Evolutionary conservation across 768 basidiomycete genomes (phyloP), one percentile per base, ranked within the genome.

Genomic region (Aureoboletus auriporus): DNA sequence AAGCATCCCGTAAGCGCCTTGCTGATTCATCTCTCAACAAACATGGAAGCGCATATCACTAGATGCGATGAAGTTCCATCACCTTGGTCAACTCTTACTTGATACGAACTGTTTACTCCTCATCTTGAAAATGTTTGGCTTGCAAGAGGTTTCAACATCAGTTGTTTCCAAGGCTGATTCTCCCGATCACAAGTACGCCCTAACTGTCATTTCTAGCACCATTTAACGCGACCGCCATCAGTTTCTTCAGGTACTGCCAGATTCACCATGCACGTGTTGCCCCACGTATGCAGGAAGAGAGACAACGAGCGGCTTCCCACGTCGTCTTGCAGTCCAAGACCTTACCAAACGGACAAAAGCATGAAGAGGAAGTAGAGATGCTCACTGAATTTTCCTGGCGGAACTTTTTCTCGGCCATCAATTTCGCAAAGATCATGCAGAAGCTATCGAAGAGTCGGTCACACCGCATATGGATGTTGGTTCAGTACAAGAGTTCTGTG

Each of bases 51-150:
- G 43, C 33, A 34, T 47, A n/a, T 35, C 44, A 26, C 13, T 56
- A 98, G 95, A 98, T 69, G 83, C 87, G 16, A 94, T 99, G 89
- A 98, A 99, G 65, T 97, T 96, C 63, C 94, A 99, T 67, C 93
- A 97, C 66, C 76, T 99, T 20, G 93, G 93, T n/a, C 93, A 95
- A 66, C 80, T 92, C 30, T 73, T 99, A 8, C 81, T 99, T 38
- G 95, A 98, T 58, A 94, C 93, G 20, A 98, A 98, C 60, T 95
- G 93, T 63, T 69, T 97, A 11, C 72, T 98, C 28, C 75, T 98
- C 28, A 90, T 98, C 42, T 71, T 99, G 58, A 97, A 97, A 74
- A 96, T 97, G 86, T 97, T 98, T 66, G 92, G 94, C n/a, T 67
- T 97, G 53, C 90, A 93, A 64, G 96, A 99, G 63, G 86, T 96